These are phyloP conservation scores for Raffaelea ambrosiae DNA, from an alignment of 2,329 filamentous ascomycete genomes.

Conservation along the genomic window DNA sequence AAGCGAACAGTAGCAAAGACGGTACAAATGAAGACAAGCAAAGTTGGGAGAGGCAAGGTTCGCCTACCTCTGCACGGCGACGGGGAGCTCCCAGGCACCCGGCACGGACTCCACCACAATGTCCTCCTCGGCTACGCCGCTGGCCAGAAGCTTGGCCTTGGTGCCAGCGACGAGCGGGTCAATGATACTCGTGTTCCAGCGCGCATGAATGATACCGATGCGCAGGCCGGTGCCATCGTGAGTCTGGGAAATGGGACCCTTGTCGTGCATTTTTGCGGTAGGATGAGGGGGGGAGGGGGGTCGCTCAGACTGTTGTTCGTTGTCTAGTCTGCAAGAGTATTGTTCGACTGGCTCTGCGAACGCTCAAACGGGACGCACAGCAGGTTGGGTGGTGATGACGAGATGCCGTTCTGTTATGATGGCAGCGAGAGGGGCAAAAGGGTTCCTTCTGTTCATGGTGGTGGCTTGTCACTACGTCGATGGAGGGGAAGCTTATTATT, in stretches of 20 bases:
- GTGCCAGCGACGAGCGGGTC: constrained; percentile 74
- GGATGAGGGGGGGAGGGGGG: background rate
- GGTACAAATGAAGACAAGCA: constrained; percentile 3
- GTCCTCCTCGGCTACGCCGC: constrained; percentile 79
- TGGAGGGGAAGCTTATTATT: no score
- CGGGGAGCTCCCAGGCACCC: constrained; percentile 89
- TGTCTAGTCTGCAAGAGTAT: no score
- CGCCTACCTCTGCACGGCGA: constrained; percentile 72
- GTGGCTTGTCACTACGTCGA: no score
- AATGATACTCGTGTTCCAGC: constrained; percentile 90
- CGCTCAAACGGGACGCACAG: no score
- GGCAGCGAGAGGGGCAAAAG: no score
- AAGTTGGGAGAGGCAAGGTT: constrained; percentile 3
- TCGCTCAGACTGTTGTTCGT: background rate
- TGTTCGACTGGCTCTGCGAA: no score
- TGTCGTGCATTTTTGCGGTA: constrained; percentile 34
- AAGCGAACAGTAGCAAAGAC: constrained; percentile 2
- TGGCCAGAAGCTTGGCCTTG: constrained; percentile 65
- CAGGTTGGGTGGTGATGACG: no score
- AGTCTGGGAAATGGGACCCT: constrained; percentile 47
- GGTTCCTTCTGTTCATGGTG: no score
- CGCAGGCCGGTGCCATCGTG: constrained; percentile 67
- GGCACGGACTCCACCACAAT: constrained; percentile 86
- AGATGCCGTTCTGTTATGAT: no score
- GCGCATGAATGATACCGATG: constrained; percentile 89